Percentiles rank a stretch among this genome's conserved stretches.
Conservation (phyloP, 345 rosid species). For the Gossypium herbaceum region DNA sequence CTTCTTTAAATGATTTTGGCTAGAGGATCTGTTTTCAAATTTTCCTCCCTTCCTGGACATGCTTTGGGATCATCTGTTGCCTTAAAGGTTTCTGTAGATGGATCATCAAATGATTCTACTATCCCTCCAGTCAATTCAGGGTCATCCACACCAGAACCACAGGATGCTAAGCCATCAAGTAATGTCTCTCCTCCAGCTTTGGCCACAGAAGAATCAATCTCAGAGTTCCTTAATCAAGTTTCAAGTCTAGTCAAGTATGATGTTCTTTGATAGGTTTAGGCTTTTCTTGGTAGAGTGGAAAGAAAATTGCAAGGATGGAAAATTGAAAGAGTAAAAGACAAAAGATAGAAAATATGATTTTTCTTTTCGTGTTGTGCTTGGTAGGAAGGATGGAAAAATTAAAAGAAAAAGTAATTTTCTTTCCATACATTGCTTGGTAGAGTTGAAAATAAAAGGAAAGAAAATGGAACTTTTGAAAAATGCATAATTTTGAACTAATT, state of each 20-base stretch:
- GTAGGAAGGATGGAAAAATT: no score
- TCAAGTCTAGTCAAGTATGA: conserved; percentile 76
- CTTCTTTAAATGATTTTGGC: conserved; percentile 29
- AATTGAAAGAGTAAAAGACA: no score
- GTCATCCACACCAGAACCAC: conserved; percentile 32
- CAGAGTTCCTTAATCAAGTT: conserved; percentile 74
- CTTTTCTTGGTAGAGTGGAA: no score
- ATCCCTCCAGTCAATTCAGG: conserved; percentile 31
- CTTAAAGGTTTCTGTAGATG: conserved; percentile 55
- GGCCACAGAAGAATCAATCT: conserved; percentile 64
- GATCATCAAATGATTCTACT: conserved; percentile 52
- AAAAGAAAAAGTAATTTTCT: no score
- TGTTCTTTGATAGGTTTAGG: neutral
- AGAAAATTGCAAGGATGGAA: no score
- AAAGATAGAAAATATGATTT: no score
- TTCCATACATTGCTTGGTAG: no score
- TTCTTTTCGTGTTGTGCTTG: no score
- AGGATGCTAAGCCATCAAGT: conserved; percentile 34
- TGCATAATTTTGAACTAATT: no score
- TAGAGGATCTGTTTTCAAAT: conserved; percentile 33
- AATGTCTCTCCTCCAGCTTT: conserved; percentile 37
- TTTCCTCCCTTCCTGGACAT: conserved; percentile 36
- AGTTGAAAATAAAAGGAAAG: no score
- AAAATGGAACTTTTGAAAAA: no score
- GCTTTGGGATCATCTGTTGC: conserved; percentile 49